Evolutionary conservation across 371 early-diverging fungal species (phyloP).

Genomic region (Mortierella sp.): DNA sequence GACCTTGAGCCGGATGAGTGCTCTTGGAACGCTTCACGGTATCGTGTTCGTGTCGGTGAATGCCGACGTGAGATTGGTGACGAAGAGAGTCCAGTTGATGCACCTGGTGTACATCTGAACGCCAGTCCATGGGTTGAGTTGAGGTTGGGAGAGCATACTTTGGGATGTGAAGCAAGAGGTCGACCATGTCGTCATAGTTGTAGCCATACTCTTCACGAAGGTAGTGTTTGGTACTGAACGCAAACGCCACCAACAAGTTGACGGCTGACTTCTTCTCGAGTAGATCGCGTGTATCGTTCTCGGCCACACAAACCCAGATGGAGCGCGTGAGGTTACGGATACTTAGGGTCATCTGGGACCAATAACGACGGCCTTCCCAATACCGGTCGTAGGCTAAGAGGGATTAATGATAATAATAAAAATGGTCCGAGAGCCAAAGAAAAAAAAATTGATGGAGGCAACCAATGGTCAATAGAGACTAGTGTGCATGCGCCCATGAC

Average conservation of each 20-base stretch:
- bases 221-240: slow-evolving; percentile 77
- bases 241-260: slow-evolving; percentile 76
- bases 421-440: neutral
- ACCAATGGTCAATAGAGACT: slow-evolving; percentile 1
- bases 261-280: slow-evolving; percentile 69
- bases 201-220: slow-evolving; percentile 69
- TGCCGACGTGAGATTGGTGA: slow-evolving; percentile 13
- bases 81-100: neutral
- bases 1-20: slow-evolving; percentile 16
- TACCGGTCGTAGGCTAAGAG: slow-evolving; percentile 72
- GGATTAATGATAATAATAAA: neutral
- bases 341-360: slow-evolving; percentile 66
- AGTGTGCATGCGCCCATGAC: neutral
- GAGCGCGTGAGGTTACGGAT: slow-evolving; percentile 61
- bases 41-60: neutral
- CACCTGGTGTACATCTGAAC: slow-evolving; percentile 17
- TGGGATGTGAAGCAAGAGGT: slow-evolving; percentile 50
- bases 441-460: neutral
- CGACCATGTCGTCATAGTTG: slow-evolving; percentile 54
- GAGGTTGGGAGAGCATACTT: slow-evolving; percentile 52
- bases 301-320: slow-evolving; percentile 60
- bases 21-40: neutral
- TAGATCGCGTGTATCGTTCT: slow-evolving; percentile 52
- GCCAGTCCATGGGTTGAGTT: slow-evolving; percentile 48
- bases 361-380: slow-evolving; percentile 82